Percentiles rank a stretch among this genome's conserved stretches.
These are phyloP conservation scores for Colletotrichum karsti DNA, from an alignment of 2,329 filamentous ascomycete genomes.

Conservation along the genomic window DNA sequence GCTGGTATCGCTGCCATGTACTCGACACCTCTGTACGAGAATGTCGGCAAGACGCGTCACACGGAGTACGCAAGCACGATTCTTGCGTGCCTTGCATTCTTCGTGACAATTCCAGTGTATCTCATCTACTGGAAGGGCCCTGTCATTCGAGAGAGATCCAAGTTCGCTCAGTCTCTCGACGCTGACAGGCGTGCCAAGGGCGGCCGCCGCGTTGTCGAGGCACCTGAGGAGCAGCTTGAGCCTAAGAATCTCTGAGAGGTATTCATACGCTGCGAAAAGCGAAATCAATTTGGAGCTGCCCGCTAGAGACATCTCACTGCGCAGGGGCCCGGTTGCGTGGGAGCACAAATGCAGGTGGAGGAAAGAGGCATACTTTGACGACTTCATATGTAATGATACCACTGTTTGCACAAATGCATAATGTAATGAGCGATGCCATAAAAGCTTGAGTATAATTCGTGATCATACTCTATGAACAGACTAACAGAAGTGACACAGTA, in stretches of 20 bases:
- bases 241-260: not conserved
- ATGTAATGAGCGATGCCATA: not conserved
- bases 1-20: conserved; percentile 71
- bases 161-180: conserved; percentile 26
- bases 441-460: not conserved
- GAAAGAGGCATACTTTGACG: not conserved
- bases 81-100: conserved; percentile 50
- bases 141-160: conserved; percentile 24
- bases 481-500: no score
- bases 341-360: no score
- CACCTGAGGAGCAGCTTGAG: conserved; percentile 5
- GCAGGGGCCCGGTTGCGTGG: no score
- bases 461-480: no score
- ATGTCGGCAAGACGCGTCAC: conserved; percentile 49
- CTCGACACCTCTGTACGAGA: conserved; percentile 62
- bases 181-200: conserved; percentile 12
- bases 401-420: not conserved
- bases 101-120: conserved; percentile 27
- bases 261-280: no score
- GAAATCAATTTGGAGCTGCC: no score
- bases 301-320: no score
- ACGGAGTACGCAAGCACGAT: conserved; percentile 63
- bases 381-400: not conserved
- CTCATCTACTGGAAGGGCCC: conserved; percentile 30
- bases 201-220: conserved; percentile 9